Conservation (phyloP, 345 rosid species). For the Citrus hindsii region DNA sequence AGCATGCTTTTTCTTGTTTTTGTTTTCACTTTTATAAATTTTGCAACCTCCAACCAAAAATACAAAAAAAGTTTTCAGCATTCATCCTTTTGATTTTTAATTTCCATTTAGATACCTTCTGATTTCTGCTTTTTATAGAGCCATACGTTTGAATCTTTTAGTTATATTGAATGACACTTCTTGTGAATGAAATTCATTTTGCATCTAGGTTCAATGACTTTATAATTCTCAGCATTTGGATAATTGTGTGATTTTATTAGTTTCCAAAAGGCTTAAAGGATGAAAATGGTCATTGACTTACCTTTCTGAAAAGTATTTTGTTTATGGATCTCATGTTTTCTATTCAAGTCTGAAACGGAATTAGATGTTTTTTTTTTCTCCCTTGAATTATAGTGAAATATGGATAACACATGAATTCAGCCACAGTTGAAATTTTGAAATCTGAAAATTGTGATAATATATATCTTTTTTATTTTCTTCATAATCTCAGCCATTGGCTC, state of each 20-base stretch:
- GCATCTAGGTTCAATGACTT: neutral
- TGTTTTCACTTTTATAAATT: neutral
- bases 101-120: neutral
- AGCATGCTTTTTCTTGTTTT: neutral
- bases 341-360: neutral
- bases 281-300: neutral
- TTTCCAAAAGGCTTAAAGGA: neutral
- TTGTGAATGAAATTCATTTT: neutral
- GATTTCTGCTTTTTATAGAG: neutral
- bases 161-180: neutral
- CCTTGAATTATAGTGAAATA: neutral
- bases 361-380: neutral
- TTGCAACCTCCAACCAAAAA: neutral
- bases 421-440: too few species aligned
- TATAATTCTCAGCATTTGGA: neutral
- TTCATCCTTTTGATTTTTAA: neutral
- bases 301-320: neutral
- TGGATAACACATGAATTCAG: neutral
- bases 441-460: neutral
- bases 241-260: neutral
- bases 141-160: neutral
- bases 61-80: neutral
- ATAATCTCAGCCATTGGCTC: neutral
- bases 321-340: neutral
- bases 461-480: neutral